Percentiles rank a stretch among this genome's conserved stretches.
Conservation (phyloP, 352 stramenopile species). For the Lagenidium giganteum region DNA sequence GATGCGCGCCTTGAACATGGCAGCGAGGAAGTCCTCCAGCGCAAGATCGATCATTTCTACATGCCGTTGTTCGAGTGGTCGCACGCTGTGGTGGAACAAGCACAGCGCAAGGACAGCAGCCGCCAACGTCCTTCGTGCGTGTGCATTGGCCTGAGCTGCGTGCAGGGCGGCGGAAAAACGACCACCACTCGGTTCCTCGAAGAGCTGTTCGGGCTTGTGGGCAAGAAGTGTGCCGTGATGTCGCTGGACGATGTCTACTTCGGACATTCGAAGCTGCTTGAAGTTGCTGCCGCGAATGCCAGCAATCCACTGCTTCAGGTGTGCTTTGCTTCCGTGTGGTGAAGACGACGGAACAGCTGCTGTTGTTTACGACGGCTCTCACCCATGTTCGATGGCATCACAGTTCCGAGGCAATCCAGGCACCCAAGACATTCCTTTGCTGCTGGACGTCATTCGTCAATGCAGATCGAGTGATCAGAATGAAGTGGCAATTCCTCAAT, state of each 20-base stretch:
- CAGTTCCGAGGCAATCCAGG: slow-evolving; percentile 80
- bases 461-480: slow-evolving; percentile 38
- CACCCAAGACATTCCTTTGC: slow-evolving; percentile 72
- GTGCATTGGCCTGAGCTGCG: slow-evolving; percentile 76
- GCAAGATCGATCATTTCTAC: slow-evolving; percentile 67
- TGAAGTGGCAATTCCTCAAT: slow-evolving; percentile 62
- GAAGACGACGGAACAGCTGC: too few species aligned
- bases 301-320: slow-evolving; percentile 79
- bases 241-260: slow-evolving; percentile 86
- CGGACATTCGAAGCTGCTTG: slow-evolving; percentile 55
- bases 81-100: slow-evolving; percentile 37
- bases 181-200: slow-evolving; percentile 72
- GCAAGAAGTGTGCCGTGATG: slow-evolving; percentile 64
- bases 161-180: slow-evolving; percentile 83
- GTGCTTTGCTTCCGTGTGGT: too few species aligned
- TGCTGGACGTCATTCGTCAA: slow-evolving; percentile 50
- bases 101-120: slow-evolving; percentile 14
- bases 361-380: background rate
- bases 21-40: slow-evolving; percentile 31
- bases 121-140: slow-evolving; percentile 28
- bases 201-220: slow-evolving; percentile 40
- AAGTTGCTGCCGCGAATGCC: slow-evolving; percentile 46
- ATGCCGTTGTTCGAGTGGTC: slow-evolving; percentile 76
- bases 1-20: slow-evolving; percentile 20
- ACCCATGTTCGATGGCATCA: background rate